Percentiles rank a stretch among this genome's conserved stretches.
These are phyloP conservation scores for Chenopodium album DNA, from an alignment of 148 eudicot genomes.

Conservation along the genomic window DNA sequence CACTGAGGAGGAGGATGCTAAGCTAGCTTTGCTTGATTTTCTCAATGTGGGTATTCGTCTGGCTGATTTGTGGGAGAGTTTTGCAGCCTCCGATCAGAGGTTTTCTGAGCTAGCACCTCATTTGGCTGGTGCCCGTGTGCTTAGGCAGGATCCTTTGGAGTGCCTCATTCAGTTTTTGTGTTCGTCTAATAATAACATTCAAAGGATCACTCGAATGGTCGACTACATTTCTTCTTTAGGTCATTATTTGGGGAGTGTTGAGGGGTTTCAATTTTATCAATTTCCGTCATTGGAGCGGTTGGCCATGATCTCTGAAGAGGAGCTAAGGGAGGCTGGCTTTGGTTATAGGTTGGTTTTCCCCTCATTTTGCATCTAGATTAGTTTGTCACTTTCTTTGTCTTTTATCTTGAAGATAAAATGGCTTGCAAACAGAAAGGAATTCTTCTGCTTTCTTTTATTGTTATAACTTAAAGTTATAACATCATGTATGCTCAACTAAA, in stretches of 20 bases:
- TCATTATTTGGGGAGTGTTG: constrained; percentile 59
- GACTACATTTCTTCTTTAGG: constrained; percentile 74
- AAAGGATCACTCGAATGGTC: constrained; percentile 87
- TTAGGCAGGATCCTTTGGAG: constrained; percentile 92
- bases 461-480: no score
- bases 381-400: no score
- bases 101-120: constrained; percentile 56
- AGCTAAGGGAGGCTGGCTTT: constrained; percentile 84
- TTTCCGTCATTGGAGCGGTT: constrained; percentile 66
- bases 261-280: constrained; percentile 57
- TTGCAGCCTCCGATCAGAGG: constrained; percentile 59
- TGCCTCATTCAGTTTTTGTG: constrained; percentile 85
- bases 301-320: constrained; percentile 60
- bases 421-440: not conserved
- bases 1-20: constrained; percentile 28
- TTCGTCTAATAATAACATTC: constrained; percentile 80
- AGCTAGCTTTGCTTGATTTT: constrained; percentile 59
- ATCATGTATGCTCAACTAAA: not conserved
- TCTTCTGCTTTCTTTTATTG: not conserved
- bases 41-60: constrained; percentile 69
- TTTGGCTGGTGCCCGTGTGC: constrained; percentile 84
- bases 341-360: constrained; percentile 62
- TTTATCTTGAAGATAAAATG: no score
- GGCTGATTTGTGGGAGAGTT: constrained; percentile 61
- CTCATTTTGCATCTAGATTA: not conserved